Evolutionary conservation across 1,284 basidiomycete species (phyloP), one percentile per base, ranked within the genome.

Genomic region (Ustilago nuda): DNA sequence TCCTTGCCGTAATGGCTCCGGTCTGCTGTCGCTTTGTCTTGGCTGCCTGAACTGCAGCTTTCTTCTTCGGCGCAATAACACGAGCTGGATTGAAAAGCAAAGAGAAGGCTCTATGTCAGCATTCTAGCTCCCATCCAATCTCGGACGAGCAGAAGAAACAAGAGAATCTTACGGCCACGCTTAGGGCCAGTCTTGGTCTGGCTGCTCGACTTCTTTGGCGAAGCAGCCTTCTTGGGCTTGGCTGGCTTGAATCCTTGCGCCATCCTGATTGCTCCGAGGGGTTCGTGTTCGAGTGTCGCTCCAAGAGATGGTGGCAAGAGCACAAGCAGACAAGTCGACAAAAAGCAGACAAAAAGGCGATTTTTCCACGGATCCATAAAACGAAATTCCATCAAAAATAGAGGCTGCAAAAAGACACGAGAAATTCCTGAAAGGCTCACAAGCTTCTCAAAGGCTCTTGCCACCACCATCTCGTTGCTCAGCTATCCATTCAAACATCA

Each of bases 221-320:
- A 36, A 3, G 60, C 48, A 32, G 67, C 60, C 58, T 73, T 72
- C 51, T 66, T 69, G 1, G 78, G 57, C 56, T 80, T 80, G 7
- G 78, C 63, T 13, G 78, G 75, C 56, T 80, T 78, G 68, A 80
- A 80, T 59, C 78, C 78, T 63, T 80, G 78, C 6, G 78, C 78
- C 78, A 80, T 80, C 37, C 56, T 64, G 45, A 3, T 37, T 4
- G n/a, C n/a, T 46, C 36, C 23, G 8, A 33, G 30, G 17, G 8
- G 19, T 3, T 5, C 30, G 50, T 13, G 51, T 36, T 54, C 27
- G 51, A 41, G 6, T 27, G n/a, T 58, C 50, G 39, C 33, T 41
- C 41, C 23, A 15, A 39, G 36, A 8, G 19, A 33, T 48, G 45
- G n/a, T 19, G 32, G 17, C 15, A 12, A 45, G 39, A 30, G 33